phyloP scores from a whole-genome alignment of 208 protist species.

The Acanthamoeba triangularis region DNA sequence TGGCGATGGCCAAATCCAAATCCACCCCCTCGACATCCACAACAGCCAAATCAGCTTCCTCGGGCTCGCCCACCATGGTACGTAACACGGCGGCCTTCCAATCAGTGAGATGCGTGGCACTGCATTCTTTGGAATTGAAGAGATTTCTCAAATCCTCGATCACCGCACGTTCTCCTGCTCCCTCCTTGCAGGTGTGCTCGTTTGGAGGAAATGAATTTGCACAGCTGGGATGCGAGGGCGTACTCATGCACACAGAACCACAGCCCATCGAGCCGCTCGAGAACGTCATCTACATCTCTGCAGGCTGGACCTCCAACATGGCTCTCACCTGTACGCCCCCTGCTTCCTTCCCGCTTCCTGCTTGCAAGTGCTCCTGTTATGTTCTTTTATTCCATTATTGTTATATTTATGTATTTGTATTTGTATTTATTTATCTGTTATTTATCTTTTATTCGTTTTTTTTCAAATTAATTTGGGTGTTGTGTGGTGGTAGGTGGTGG shows the following conservation, averaged over 20 bases:
- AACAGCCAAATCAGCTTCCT: background rate
- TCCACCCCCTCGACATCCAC: background rate
- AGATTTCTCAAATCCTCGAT: no score
- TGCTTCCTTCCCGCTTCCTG: background rate
- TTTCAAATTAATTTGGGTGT: background rate
- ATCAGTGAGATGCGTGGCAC: background rate
- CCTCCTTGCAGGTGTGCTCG: background rate
- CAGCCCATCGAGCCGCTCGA: slow-evolving; percentile 29
- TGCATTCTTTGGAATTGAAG: no score
- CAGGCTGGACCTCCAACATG: slow-evolving; percentile 45
- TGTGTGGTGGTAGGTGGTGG: background rate
- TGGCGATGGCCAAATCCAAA: slow-evolving; percentile 29
- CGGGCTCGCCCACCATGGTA: slow-evolving; percentile 40
- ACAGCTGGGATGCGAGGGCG: slow-evolving; percentile 35
- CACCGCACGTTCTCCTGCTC: no score
- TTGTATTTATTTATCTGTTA: background rate
- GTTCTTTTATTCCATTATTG: background rate
- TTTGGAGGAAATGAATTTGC: slow-evolving; percentile 46
- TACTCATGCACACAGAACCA: slow-evolving; percentile 45
- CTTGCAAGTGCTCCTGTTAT: no score
- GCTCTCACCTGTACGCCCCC: slow-evolving; percentile 29
- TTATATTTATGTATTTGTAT: background rate
- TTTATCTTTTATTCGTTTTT: no score
- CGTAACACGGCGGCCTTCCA: background rate
- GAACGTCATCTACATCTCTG: slow-evolving; percentile 28